Percentiles rank a stretch among this genome's conserved stretches.
These are phyloP conservation scores for Kazachstania psychrophila DNA, from an alignment of 805 yeast genomes.

Conservation along the genomic window DNA sequence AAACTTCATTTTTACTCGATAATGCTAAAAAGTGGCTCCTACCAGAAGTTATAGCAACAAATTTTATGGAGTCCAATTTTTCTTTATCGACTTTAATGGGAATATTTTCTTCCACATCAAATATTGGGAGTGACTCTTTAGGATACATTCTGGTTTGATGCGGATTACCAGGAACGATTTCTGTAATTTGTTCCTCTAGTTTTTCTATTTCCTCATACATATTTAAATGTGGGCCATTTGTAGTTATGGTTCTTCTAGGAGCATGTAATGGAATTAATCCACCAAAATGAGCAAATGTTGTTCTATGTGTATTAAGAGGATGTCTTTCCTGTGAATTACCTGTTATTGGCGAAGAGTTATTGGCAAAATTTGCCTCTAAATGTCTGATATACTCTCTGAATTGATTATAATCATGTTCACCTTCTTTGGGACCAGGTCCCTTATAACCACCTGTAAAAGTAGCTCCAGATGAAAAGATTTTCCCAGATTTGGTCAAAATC, in stretches of 20 bases:
- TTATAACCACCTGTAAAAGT: conserved; percentile 34
- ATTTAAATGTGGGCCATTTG: conserved; percentile 16
- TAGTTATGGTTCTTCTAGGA: conserved; percentile 14
- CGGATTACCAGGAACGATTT: conserved; percentile 20
- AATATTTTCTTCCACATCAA: conserved; percentile 6
- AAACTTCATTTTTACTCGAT: conserved; percentile 40
- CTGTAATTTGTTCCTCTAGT: conserved; percentile 13
- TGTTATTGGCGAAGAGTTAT: conserved; percentile 8
- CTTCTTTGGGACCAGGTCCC: conserved; percentile 34
- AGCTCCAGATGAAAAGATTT: conserved; percentile 45
- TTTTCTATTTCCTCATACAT: conserved; percentile 21
- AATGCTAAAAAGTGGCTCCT: conserved; percentile 55
- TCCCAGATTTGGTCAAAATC: conserved; percentile 46
- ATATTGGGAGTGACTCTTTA: conserved; percentile 20
- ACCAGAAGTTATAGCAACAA: conserved; percentile 50
- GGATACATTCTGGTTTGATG: conserved; percentile 25
- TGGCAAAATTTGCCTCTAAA: conserved; percentile 18
- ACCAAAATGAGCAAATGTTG: background rate
- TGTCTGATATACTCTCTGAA: conserved; percentile 20
- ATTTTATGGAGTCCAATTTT: conserved; percentile 22
- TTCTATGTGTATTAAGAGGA: conserved; percentile 10
- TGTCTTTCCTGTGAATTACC: background rate
- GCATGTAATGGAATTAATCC: no score
- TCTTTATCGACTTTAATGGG: conserved; percentile 9
- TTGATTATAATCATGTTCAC: conserved; percentile 30